Percentiles rank a stretch among this genome's conserved stretches.
These are phyloP conservation scores for Bisporella sp. DNA, from an alignment of 2,329 filamentous ascomycete genomes.

Conservation along the genomic window DNA sequence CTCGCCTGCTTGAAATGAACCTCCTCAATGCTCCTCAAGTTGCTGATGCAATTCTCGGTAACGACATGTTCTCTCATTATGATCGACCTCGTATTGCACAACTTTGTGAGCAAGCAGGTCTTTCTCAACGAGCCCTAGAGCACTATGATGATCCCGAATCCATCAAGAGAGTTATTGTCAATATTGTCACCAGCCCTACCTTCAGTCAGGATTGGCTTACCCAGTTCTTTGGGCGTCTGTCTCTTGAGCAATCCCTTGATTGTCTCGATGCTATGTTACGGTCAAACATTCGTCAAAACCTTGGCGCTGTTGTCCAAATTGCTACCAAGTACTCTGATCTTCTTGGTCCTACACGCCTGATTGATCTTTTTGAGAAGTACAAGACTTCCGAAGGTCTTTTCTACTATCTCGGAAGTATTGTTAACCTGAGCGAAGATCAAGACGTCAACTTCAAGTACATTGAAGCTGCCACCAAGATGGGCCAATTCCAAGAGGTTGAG, in stretches of 20 bases:
- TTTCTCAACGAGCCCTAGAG: conserved; percentile 82
- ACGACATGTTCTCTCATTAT: conserved; percentile 98
- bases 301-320: conserved; percentile 90
- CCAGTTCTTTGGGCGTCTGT: conserved; percentile 88
- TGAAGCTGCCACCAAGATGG: conserved; percentile 89
- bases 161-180: conserved; percentile 84
- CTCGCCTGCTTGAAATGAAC: conserved; percentile 96
- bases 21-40: conserved; percentile 93
- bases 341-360: conserved; percentile 77
- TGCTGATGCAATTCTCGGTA: conserved; percentile 93
- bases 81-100: conserved; percentile 84
- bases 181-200: conserved; percentile 75
- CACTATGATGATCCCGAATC: conserved; percentile 86
- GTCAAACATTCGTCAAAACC: conserved; percentile 91
- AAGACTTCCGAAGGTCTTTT: conserved; percentile 94
- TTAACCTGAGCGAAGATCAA: conserved; percentile 90
- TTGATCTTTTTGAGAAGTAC: conserved; percentile 95
- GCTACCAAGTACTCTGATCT: conserved; percentile 98
- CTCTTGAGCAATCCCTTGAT: conserved; percentile 89
- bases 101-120: conserved; percentile 87
- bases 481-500: conserved; percentile 92
- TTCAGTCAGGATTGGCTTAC: conserved; percentile 88
- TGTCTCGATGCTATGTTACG: conserved; percentile 96
- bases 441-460: conserved; percentile 99
- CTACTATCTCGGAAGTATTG: conserved; percentile 96